Base-by-base conservation (phyloP, 345 rosid genomes). In the Lepidium aucheri region DNA sequence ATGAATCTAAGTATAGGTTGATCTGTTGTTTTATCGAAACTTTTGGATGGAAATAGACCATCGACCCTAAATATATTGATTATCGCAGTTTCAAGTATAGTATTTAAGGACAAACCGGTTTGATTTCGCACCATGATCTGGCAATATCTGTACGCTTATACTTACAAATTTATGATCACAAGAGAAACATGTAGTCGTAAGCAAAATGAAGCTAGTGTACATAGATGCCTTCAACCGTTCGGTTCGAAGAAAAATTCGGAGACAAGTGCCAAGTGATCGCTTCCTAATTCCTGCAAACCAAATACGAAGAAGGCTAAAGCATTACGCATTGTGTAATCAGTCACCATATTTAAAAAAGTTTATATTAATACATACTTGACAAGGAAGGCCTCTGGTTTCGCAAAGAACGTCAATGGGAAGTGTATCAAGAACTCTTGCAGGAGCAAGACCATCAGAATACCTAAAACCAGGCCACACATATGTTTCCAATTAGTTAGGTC, bases 221-320 rank as follows among this genome's bases (percentile, higher is more conserved):
- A 28, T 9, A 66, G n/a, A 36, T 26, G 67, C 36, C 12, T 33
- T 53, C 7, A 65, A 65, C 67, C 45, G 24, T 63, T 38, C 17
- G 62, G 47, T 59, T 53, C 58, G 67, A 83, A 87, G 44, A 68
- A 79, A 75, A 87, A 90, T 45, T 90, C 92, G n/a, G 92, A 76
- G 75, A 79, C 87, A 68, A 90, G 57, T 35, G 86, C 85, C 85
- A 90, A 76, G 79, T 90, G 95, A 77, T 90, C 97, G 50, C 92
- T 87, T 69, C 95, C 93, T 41, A 86, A 53, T 24, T 80, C 82
- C 97, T 85, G 77, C 43, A 70, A 9, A 61, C 50, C 69, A 74
- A 7, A 34, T 52, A 70, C 34, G 39, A 35, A 44, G 6, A 14
- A 47, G 40, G 46, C 13, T 35, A 35, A 13, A 44, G n/a, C 57